A percentile compares a stretch with the other conserved stretches of the same genome.
Evolutionary conservation across 768 basidiomycete genomes (phyloP).

Genomic region (Mycena rebaudengoi): DNA sequence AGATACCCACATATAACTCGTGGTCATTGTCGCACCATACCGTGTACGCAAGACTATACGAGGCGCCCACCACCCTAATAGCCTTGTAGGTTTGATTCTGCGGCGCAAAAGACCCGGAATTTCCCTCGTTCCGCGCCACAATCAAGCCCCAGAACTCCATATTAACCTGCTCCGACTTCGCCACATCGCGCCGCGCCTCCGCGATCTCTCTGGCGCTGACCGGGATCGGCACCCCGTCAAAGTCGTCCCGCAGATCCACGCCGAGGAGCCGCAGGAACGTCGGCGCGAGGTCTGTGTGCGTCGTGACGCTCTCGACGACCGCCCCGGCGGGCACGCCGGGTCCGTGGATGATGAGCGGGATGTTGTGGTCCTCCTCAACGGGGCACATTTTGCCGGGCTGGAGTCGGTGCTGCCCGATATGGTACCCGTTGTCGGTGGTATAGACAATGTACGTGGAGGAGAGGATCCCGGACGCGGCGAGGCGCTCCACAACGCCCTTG

Average conservation of each 20-base stretch:
- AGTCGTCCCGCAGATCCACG: not conserved
- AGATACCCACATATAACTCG: not conserved
- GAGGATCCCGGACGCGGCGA: not conserved
- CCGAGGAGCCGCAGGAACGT: not conserved
- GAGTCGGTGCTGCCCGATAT: constrained; percentile 1
- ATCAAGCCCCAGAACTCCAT: not conserved
- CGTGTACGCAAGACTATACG: not conserved
- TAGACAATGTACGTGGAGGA: not conserved
- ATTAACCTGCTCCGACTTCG: not conserved
- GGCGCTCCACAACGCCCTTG: not conserved
- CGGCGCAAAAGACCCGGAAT: not conserved
- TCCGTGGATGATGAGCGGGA: not conserved
- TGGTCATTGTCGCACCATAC: constrained; percentile 4
- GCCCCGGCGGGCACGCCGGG: not conserved
- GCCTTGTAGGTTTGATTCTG: constrained; percentile 1
- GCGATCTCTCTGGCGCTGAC: not conserved
- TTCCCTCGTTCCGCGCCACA: not conserved
- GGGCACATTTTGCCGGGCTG: constrained; percentile 1
- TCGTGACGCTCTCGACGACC: not conserved
- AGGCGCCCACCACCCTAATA: not conserved
- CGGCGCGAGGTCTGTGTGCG: not conserved
- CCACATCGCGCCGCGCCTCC: not conserved
- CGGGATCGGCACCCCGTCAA: constrained; percentile 4
- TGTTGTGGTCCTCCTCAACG: not conserved
- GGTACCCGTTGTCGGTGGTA: constrained; percentile 2